These are phyloP conservation scores for Avena insularis DNA, from an alignment of 176 grass and related monocot species.

Conservation along the genomic window DNA sequence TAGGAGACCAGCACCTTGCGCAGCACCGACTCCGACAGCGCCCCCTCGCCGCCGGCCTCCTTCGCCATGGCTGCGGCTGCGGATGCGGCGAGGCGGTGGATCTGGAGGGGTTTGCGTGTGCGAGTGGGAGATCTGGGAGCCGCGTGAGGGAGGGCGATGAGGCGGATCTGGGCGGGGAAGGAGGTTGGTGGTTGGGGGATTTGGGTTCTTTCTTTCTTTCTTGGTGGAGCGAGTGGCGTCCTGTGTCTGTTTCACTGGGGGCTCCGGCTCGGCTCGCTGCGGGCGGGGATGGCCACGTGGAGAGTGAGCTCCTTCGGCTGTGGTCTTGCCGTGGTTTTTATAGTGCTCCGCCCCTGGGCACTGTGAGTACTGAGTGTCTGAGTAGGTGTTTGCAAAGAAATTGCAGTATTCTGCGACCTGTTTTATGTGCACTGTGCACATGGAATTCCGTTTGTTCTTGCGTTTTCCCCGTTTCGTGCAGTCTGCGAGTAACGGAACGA, in stretches of 20 bases:
- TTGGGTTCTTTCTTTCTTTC: background rate
- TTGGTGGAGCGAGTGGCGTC: background rate
- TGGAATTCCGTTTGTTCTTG: too few species aligned
- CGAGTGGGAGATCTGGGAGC: conserved; percentile 36
- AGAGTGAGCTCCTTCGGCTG: background rate
- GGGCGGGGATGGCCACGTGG: background rate
- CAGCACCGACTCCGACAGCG: conserved; percentile 71
- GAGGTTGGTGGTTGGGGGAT: conserved; percentile 41
- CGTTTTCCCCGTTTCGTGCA: too few species aligned
- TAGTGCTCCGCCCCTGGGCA: background rate
- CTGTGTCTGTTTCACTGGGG: background rate
- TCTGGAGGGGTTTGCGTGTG: background rate
- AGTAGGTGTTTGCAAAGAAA: background rate
- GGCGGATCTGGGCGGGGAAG: conserved; percentile 43
- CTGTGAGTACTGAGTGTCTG: too few species aligned
- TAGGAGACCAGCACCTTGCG: conserved; percentile 90
- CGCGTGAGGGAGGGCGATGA: background rate
- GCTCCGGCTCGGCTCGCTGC: background rate
- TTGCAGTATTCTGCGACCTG: too few species aligned
- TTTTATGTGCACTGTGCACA: too few species aligned
- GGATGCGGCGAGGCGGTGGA: background rate
- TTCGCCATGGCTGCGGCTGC: conserved; percentile 54
- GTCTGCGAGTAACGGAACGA: too few species aligned
- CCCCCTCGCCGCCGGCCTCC: conserved; percentile 45
- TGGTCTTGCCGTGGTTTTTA: background rate